These are phyloP conservation scores for Globisporangium takayamanum DNA, from an alignment of 352 stramenopile genomes.

Conservation along the genomic window DNA sequence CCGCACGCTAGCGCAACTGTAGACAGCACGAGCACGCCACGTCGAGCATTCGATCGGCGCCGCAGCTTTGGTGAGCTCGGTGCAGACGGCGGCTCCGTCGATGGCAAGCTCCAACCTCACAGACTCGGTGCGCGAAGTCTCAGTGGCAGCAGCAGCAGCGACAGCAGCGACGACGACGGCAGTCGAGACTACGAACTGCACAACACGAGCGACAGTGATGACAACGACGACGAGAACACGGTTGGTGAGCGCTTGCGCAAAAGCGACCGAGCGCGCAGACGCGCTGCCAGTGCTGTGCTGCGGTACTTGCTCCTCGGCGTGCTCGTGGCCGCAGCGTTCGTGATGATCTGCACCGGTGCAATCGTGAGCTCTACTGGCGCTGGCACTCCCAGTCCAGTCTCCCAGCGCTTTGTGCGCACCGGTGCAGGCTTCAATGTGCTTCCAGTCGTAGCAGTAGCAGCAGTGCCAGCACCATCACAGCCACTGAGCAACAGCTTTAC, in stretches of 20 bases:
- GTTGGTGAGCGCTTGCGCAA: neutral
- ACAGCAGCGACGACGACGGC: neutral
- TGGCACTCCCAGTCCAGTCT: neutral
- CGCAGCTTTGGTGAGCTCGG: slow-evolving; percentile 5
- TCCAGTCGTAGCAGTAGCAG: neutral
- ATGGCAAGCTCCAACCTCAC: neutral
- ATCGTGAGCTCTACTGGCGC: neutral
- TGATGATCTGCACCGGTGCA: slow-evolving; percentile 1
- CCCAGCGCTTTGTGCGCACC: slow-evolving; percentile 4
- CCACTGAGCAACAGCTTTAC: neutral
- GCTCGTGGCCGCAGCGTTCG: neutral
- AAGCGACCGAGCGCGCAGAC: neutral
- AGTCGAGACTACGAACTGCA: neutral
- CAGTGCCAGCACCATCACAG: neutral
- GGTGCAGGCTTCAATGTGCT: neutral
- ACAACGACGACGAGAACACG: neutral
- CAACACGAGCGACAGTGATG: neutral
- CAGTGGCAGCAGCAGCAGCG: neutral
- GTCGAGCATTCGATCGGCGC: neutral
- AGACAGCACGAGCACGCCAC: neutral
- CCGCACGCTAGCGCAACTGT: too few species aligned
- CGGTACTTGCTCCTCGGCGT: slow-evolving; percentile 4
- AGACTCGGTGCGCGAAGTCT: neutral
- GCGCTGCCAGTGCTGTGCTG: neutral
- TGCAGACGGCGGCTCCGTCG: too few species aligned